A percentile compares a stretch with the other conserved stretches of the same genome.
Evolutionary conservation across 148 eudicot genomes (phyloP).

Genomic region (Persicaria tinctoria): DNA sequence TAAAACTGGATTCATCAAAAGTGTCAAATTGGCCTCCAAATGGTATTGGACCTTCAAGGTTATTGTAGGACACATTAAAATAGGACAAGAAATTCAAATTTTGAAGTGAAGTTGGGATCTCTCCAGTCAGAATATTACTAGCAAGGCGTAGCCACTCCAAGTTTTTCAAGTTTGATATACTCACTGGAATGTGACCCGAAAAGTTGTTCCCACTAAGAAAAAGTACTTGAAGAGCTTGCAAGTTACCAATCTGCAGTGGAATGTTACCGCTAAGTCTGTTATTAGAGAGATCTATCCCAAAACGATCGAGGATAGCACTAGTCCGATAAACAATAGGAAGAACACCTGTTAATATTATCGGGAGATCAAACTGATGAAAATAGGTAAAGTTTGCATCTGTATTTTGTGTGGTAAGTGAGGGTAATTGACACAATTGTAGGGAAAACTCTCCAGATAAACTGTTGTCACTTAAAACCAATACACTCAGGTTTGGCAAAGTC

Average conservation of each 20-base stretch:
- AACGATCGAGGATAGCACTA: no score
- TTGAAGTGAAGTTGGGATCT: conserved; percentile 61
- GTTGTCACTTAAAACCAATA: conserved; percentile 54
- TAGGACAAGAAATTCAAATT: conserved; percentile 40
- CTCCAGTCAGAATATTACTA: conserved; percentile 53
- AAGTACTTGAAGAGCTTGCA: conserved; percentile 48
- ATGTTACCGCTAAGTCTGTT: conserved; percentile 56
- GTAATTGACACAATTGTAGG: conserved; percentile 28
- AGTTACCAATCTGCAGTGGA: conserved; percentile 50
- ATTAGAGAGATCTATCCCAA: conserved; percentile 37
- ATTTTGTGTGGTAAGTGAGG: conserved; percentile 34
- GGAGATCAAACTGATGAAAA: conserved; percentile 55
- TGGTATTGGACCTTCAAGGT: conserved; percentile 52
- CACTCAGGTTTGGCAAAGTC: conserved; percentile 48
- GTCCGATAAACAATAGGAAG: no score
- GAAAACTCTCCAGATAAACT: conserved; percentile 49
- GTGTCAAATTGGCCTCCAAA: conserved; percentile 49
- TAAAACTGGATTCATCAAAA: conserved; percentile 20
- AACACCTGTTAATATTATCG: conserved; percentile 25
- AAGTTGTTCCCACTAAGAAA: conserved; percentile 56
- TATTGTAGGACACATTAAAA: conserved; percentile 51
- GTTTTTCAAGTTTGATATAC: conserved; percentile 57
- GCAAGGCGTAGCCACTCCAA: conserved; percentile 58
- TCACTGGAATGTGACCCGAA: conserved; percentile 57
- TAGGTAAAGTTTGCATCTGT: conserved; percentile 24